phyloP scores from a whole-genome alignment of 2,329 filamentous ascomycete species.

The Talaromyces sp. region DNA sequence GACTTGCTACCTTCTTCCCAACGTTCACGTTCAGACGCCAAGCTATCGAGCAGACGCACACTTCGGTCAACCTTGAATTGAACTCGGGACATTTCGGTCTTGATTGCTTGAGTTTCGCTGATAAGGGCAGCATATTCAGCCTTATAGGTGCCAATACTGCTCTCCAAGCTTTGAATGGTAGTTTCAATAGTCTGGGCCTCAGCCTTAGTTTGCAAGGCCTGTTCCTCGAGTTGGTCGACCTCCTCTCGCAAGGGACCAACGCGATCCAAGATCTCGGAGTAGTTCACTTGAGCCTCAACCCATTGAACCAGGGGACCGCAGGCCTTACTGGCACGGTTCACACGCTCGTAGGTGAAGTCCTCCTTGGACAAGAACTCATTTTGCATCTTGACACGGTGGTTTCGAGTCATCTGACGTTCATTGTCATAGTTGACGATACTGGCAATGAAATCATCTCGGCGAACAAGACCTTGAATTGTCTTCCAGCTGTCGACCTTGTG shows the following conservation, averaged over 20 bases:
- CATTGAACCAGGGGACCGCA: conserved; percentile 96
- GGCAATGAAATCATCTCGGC: conserved; percentile 93
- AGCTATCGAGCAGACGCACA: conserved; percentile 87
- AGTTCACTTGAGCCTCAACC: conserved; percentile 95
- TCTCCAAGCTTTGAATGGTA: conserved; percentile 79
- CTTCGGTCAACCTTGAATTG: conserved; percentile 98
- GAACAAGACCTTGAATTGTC: conserved; percentile 82
- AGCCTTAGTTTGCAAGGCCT: conserved; percentile 88
- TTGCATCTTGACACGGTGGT: conserved; percentile 82
- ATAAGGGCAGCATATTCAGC: conserved; percentile 93
- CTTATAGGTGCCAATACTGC: conserved; percentile 94
- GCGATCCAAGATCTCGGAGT: conserved; percentile 93
- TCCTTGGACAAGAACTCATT: conserved; percentile 89
- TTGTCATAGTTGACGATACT: conserved; percentile 98
- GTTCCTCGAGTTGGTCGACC: conserved; percentile 81
- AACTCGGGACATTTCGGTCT: conserved; percentile 91
- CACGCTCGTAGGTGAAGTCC: conserved; percentile 94
- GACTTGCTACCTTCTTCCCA: conserved; percentile 98
- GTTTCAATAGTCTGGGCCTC: conserved; percentile 90
- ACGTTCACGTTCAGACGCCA: conserved; percentile 87
- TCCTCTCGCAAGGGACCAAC: conserved; percentile 92
- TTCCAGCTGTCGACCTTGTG: conserved; percentile 92
- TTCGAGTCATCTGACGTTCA: conserved; percentile 87
- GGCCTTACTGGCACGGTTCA: conserved; percentile 93
- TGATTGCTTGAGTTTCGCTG: conserved; percentile 96